Base-by-base conservation (phyloP, 139 green algal species). In the Chlorella vulgaris region DNA sequence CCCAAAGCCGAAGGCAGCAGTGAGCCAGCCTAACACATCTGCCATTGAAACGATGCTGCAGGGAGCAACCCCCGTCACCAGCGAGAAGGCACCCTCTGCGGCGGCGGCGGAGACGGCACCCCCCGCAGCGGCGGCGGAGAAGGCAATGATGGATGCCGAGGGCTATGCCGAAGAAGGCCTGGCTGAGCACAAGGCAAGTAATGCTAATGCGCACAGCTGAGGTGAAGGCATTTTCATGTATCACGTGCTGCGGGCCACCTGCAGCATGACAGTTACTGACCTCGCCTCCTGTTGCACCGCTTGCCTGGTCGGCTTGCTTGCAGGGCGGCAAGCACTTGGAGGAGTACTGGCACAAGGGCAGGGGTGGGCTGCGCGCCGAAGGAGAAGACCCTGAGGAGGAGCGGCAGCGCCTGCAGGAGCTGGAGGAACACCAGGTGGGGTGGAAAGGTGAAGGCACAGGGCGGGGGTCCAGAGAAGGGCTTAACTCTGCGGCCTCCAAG, bases 151-250 rank as follows among this genome's bases (percentile, higher is more conserved):
- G 1, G 62, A 82, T 13, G 21, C 33, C 3, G 76, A 82, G 76
- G 76, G 76, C 6, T 82, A 82, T 38, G 76, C 76, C 3, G 62
- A 74, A 22, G 51, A 33, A 0, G 73, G 73, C n/a, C 58, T 67
- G 22, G 36, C 53, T 3, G 51, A 69, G 53, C 73, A 79, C 73
- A 79, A 79, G 53, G 73, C 53, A 51, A n/a, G n/a, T n/a, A 4
- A 19, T 1, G 22, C 53, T 31, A 4, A 31, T 7, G 53, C n/a
- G n/a, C n/a, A n/a, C n/a, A n/a, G n/a, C n/a, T n/a, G n/a, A n/a
- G n/a, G n/a, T n/a, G n/a, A n/a, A n/a, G n/a, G n/a, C n/a, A n/a
- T n/a, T n/a, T n/a, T n/a, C n/a, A n/a, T n/a, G n/a, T n/a, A n/a
- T n/a, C n/a, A n/a, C n/a, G n/a, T n/a, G n/a, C n/a, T n/a, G n/a